A percentile compares a stretch with the other conserved stretches of the same genome.
phyloP scores from a whole-genome alignment of 495 filamentous ascomycete genomes.

The Penicillium malachiteum region DNA sequence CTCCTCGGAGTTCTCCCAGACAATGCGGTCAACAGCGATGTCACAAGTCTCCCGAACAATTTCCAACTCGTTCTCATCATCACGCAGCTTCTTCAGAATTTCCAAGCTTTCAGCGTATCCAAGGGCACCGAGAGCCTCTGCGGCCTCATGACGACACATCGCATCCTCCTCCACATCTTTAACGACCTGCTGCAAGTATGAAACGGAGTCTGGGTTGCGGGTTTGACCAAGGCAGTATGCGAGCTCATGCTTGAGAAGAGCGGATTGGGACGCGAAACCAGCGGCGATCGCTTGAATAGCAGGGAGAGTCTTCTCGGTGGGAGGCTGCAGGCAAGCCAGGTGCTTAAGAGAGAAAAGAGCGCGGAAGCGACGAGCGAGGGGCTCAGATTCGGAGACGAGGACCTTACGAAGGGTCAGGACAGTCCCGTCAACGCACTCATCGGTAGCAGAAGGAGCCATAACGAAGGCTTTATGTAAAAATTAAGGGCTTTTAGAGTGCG shows the following conservation, averaged over 20 bases:
- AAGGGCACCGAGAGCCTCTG: slow-evolving; percentile 90
- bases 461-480: background rate
- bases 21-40: slow-evolving; percentile 88
- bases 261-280: slow-evolving; percentile 79
- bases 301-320: slow-evolving; percentile 59
- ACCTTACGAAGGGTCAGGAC: slow-evolving; percentile 67
- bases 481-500: background rate
- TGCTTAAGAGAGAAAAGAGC: slow-evolving; percentile 98
- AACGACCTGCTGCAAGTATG: slow-evolving; percentile 73
- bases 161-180: slow-evolving; percentile 76
- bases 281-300: slow-evolving; percentile 94
- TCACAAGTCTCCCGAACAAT: slow-evolving; percentile 96
- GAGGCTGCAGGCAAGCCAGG: slow-evolving; percentile 68
- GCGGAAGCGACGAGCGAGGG: slow-evolving; percentile 88
- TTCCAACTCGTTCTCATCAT: slow-evolving; percentile 67
- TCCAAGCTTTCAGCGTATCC: slow-evolving; percentile 69
- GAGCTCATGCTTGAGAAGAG: slow-evolving; percentile 88
- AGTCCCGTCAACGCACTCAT: slow-evolving; percentile 29
- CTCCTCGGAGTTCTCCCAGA: slow-evolving; percentile 82
- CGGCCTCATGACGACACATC: slow-evolving; percentile 97
- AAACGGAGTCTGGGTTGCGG: slow-evolving; percentile 67
- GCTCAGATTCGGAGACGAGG: slow-evolving; percentile 72
- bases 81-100: slow-evolving; percentile 66
- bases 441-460: slow-evolving; percentile 22
- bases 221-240: slow-evolving; percentile 97